Base-by-base conservation (phyloP, 208 protist species). In the Phytomonas sp. region DNA sequence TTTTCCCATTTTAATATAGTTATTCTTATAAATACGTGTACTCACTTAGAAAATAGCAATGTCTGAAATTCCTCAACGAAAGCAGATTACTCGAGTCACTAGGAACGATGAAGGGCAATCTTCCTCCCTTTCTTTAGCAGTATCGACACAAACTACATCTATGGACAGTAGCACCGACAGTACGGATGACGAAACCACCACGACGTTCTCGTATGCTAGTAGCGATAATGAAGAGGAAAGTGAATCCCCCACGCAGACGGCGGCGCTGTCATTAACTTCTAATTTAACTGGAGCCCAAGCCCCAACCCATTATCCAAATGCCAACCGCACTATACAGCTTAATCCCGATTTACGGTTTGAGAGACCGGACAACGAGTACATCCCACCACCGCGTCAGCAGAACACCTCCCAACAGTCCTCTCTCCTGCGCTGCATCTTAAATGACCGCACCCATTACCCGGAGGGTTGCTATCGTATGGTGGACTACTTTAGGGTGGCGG, bases 401-500 rank as follows among this genome's bases (percentile, higher is more conserved):
- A 74, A 80, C 30, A 49, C 72, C 40, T 67, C 74, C 56, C 73
- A 82, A 42, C 59, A 80, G 36, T 29, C 59, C 0, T 67, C 34
- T 52, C 68, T 78, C 29, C 67, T 94, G 49, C 79, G 72, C 19
- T 42, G 66, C 63, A 67, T 91, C 32, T 66, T 79, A 10, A 69
- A 74, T 49, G 83, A 94, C 69, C 81, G 80, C 36, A 61, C 73
- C 26, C 70, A 62, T 0, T 94, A 89, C 72, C 87, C 89, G 12
- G 81, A 90, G 49, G 78, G 83, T 16, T 80, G 77, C 0, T 83
- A 94, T 65, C 84, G 89, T 32, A 79, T 81, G 69, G 66, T 93
- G 29, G 90, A 93, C 69, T 92, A 92, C 75, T 86, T 93, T 63
- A 81, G 86, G 29, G 83, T 77, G 7, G 81, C 90, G 52, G 73